phyloP scores from a whole-genome alignment of 345 rosid genomes.

The Murraya paniculata region DNA sequence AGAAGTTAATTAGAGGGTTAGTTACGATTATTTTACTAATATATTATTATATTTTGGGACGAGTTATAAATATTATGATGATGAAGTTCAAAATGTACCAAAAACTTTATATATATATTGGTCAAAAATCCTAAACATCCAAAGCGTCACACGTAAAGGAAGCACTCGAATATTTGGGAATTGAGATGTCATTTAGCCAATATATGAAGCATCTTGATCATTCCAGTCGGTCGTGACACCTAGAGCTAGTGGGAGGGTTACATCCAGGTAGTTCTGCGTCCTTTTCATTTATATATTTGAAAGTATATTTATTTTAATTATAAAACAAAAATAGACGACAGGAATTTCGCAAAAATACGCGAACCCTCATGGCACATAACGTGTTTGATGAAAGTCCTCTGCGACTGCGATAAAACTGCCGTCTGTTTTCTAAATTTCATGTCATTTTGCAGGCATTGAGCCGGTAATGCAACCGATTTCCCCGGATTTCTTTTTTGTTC shows the following conservation, averaged over 20 bases:
- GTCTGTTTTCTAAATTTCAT: background rate
- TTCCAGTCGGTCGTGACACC: background rate
- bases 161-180: background rate
- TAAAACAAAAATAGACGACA: too few species aligned
- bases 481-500: background rate
- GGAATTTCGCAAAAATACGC: too few species aligned
- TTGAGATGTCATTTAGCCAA: background rate
- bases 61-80: background rate
- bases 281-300: too few species aligned
- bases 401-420: background rate
- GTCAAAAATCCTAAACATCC: background rate
- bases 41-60: background rate
- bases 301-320: too few species aligned
- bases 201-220: background rate
- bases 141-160: too few species aligned
- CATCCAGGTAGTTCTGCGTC: too few species aligned
- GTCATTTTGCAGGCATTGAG: slow-evolving; percentile 2
- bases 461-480: background rate
- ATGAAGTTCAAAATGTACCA: background rate
- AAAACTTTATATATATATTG: background rate
- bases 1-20: background rate
- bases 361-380: background rate
- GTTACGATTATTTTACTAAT: background rate
- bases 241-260: too few species aligned
- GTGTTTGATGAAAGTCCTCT: slow-evolving; percentile 32